Base-by-base conservation (phyloP, 1,139 yeast species). In the Entelexis paramagnoliae region DNA sequence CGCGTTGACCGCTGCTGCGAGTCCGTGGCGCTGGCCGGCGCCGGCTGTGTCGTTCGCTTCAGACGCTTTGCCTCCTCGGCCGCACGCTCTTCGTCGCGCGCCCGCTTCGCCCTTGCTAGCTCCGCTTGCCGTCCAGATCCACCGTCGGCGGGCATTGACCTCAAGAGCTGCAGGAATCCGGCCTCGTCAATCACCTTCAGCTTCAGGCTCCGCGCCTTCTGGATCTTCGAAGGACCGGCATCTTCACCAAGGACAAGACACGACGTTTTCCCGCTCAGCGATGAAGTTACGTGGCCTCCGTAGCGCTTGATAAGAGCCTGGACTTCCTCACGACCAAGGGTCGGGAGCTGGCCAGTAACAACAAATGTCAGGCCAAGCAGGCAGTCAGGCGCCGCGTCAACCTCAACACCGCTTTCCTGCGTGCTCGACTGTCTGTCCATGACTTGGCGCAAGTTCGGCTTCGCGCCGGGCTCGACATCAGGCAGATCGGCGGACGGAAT, bases 211-310 rank as follows among this genome's bases (percentile, higher is more conserved):
- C 78, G 81, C 61, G 93, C 91, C 63, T 83, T 86, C 60, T 80
- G 79, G 47, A 91, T 79, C 67, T 91, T 91, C n/a, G 88, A 80
- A 1, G 98, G 97, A 0, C 99, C 99, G 1, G 98, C 98, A 60
- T 91, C 96, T 49, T 78, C 87, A 7, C 99, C 99, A 30, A 93
- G 73, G 2, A 91, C 96, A 6, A 91, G 96, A 46, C 88, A 73
- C 35, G 87, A 79, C 0, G 98, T 93, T 62, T 83, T 85, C 20
- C 87, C 80, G 50, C 93, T 84, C 30, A 91, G 83, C 0, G 96
- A 78, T 58, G 86, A 79, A 2, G 96, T 86, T 13, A 89, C 95
- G 62, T 82, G 82, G n/a, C 96, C 99, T 16, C 98, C 98, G 62
- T 89, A 88, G 57, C 76, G 74, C 62, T 85, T 81, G 4, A 96